Percentiles rank a stretch among this genome's conserved stretches.
phyloP scores from a whole-genome alignment of 495 filamentous ascomycete genomes.

The Penicillium subrubescens region DNA sequence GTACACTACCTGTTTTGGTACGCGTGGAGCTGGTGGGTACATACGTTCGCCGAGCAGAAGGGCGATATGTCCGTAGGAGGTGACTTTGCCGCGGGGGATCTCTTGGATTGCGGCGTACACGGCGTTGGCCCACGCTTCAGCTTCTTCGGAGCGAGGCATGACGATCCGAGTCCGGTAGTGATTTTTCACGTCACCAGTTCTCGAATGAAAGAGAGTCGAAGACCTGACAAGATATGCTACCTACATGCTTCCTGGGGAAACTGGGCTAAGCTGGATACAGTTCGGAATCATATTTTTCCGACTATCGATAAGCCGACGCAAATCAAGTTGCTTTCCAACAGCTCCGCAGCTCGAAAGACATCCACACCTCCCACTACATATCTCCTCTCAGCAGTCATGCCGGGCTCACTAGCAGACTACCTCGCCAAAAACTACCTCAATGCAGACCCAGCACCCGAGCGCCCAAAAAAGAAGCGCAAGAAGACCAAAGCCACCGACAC shows the following conservation, averaged over 20 bases:
- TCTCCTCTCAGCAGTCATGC: conserved; percentile 15
- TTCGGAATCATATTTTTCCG: conserved; percentile 26
- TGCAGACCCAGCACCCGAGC: conserved; percentile 61
- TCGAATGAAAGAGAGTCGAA: neutral
- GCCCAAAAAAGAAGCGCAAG: conserved; percentile 75
- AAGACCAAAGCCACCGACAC: conserved; percentile 72
- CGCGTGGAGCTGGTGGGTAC: neutral
- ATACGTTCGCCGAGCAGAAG: conserved; percentile 74
- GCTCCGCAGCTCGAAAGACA: neutral
- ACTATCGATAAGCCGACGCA: conserved; percentile 29
- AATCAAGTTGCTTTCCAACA: conserved; percentile 2
- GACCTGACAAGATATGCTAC: neutral
- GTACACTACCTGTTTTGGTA: neutral
- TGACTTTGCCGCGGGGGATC: conserved; percentile 81
- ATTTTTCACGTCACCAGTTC: too few species aligned
- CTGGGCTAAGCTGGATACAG: conserved; percentile 17
- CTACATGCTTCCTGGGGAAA: neutral
- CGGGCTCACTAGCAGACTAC: conserved; percentile 73
- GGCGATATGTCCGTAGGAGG: conserved; percentile 88
- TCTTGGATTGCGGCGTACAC: conserved; percentile 84
- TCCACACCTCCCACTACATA: neutral
- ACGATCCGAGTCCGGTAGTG: neutral
- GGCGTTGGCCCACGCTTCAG: conserved; percentile 77
- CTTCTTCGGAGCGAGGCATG: conserved; percentile 85
- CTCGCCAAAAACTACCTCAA: conserved; percentile 94